Conservation (phyloP, 768 basidiomycete species). For the Leccinum incarnatum region DNA sequence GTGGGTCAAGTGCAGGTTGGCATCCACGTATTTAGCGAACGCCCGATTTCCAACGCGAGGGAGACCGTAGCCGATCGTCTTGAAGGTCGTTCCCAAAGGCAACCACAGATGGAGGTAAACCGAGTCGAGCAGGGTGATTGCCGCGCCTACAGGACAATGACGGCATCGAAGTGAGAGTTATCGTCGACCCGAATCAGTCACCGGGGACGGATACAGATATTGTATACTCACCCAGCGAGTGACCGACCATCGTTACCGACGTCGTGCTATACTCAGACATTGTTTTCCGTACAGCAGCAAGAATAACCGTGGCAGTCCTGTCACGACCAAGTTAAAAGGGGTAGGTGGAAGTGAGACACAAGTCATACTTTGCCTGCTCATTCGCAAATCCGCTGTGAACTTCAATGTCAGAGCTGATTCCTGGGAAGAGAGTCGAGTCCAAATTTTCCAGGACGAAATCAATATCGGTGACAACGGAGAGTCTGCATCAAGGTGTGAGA, state of each 20-base stretch:
- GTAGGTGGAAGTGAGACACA: neutral
- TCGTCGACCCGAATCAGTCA: neutral
- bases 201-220: neutral
- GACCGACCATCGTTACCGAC: slow-evolving; percentile 44
- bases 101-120: neutral
- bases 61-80: slow-evolving; percentile 22
- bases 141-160: slow-evolving; percentile 29
- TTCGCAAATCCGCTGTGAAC: slow-evolving; percentile 1
- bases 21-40: slow-evolving; percentile 20
- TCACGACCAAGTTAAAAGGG: neutral
- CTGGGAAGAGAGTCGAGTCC: slow-evolving; percentile 47
- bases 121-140: slow-evolving; percentile 26
- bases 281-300: slow-evolving; percentile 44
- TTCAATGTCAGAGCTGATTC: slow-evolving; percentile 37
- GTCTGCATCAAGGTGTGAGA: slow-evolving; percentile 24
- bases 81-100: neutral
- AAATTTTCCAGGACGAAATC: slow-evolving; percentile 36
- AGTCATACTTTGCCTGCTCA: slow-evolving; percentile 42
- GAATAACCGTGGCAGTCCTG: slow-evolving; percentile 40
- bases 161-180: neutral
- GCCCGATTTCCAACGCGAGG: neutral
- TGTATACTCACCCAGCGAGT: slow-evolving; percentile 36
- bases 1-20: slow-evolving; percentile 44
- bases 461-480: slow-evolving; percentile 38
- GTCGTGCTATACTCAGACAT: slow-evolving; percentile 35